Evolutionary conservation across 2,329 filamentous ascomycete genomes (phyloP).

Genomic region (Scortechinia acanthostroma): DNA sequence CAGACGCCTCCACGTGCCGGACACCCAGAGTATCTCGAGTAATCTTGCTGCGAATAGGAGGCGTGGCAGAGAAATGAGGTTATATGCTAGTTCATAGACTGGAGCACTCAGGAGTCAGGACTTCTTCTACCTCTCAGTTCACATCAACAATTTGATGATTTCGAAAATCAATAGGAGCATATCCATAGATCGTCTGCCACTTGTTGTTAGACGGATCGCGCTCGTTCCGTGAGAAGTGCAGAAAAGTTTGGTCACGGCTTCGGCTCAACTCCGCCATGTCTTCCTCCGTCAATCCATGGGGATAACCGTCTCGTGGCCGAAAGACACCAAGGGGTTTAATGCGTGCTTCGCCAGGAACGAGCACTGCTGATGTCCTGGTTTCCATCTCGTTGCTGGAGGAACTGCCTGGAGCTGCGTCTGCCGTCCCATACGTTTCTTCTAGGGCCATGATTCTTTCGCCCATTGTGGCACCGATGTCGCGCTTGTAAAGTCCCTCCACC

Average conservation of each 20-base stretch:
- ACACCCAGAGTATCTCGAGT: no score
- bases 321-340: conserved; percentile 14
- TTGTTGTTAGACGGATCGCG: conserved; percentile 7
- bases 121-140: no score
- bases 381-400: background rate
- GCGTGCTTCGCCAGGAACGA: conserved; percentile 15
- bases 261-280: conserved; percentile 12
- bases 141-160: background rate
- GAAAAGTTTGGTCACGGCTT: conserved; percentile 4
- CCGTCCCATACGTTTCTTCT: conserved; percentile 1
- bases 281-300: conserved; percentile 7
- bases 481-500: background rate
- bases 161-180: background rate
- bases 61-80: no score
- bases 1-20: no score
- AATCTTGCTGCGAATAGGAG: no score
- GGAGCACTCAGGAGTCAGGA: no score
- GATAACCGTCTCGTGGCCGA: conserved; percentile 9
- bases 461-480: background rate
- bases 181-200: conserved; percentile 12
- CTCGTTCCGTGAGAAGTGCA: conserved; percentile 5
- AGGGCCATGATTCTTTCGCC: background rate
- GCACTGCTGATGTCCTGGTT: background rate
- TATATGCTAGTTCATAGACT: no score
- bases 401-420: background rate